Evolutionary conservation across 768 basidiomycete species (phyloP).

Genomic region (Lentinula guzmanii): DNA sequence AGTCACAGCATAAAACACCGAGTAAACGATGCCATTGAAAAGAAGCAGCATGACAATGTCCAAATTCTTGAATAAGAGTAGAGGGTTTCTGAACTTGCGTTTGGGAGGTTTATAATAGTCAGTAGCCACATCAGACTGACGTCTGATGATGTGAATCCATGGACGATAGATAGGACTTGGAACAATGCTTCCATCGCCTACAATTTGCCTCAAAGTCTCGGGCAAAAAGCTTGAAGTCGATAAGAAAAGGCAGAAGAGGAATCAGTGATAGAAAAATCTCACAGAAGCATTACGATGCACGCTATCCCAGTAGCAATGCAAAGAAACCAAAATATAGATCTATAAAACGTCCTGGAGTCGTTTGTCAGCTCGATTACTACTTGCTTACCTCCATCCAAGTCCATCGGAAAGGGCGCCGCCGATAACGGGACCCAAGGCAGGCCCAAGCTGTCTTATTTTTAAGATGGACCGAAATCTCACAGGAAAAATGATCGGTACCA

Average conservation of each 20-base stretch:
- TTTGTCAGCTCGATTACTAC: constrained; percentile 2
- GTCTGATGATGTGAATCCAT: constrained; percentile 43
- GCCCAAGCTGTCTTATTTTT: constrained; percentile 42
- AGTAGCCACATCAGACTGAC: constrained; percentile 20
- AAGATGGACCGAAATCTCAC: neutral
- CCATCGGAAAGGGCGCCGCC: constrained; percentile 51
- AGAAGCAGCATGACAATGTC: constrained; percentile 51
- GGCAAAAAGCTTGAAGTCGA: constrained; percentile 41
- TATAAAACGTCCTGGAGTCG: constrained; percentile 13
- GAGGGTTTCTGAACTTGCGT: constrained; percentile 45
- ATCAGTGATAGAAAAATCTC: constrained; percentile 15
- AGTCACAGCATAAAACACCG: constrained; percentile 55
- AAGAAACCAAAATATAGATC: constrained; percentile 62
- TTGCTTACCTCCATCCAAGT: constrained; percentile 56
- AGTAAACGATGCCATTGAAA: constrained; percentile 45
- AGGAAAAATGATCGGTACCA: constrained; percentile 29
- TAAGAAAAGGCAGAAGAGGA: constrained; percentile 29
- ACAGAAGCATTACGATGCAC: constrained; percentile 44
- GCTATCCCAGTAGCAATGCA: constrained; percentile 41
- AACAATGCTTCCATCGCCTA: constrained; percentile 45
- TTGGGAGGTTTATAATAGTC: constrained; percentile 29
- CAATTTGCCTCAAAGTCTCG: constrained; percentile 49
- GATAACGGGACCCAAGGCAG: constrained; percentile 54
- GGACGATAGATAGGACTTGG: constrained; percentile 44
- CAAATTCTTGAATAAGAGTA: constrained; percentile 45